Percentiles rank a stretch among this genome's conserved stretches.
These are phyloP conservation scores for Neoarthrinium moseri DNA, from an alignment of 2,329 filamentous ascomycete genomes.

Conservation along the genomic window DNA sequence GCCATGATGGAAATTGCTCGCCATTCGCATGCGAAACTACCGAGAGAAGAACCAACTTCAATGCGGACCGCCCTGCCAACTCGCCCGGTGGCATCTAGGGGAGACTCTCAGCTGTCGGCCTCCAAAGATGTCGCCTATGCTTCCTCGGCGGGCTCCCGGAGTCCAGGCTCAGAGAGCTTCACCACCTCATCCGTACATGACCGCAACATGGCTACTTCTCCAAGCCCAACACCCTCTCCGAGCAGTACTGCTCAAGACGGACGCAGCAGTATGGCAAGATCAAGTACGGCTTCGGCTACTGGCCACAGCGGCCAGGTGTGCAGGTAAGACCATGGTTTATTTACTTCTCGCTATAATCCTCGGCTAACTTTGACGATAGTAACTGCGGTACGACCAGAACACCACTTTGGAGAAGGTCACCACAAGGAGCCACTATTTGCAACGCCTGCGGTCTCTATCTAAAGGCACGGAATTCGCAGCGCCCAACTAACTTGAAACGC, in stretches of 20 bases:
- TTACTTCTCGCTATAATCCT: neutral
- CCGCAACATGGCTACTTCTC: slow-evolving; percentile 10
- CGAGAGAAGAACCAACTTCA: slow-evolving; percentile 2
- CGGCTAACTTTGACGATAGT: slow-evolving; percentile 46
- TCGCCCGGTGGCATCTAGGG: slow-evolving; percentile 5
- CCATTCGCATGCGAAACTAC: slow-evolving; percentile 1
- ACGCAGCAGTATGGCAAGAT: neutral
- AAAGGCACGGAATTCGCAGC: slow-evolving; percentile 87
- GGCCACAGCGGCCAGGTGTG: slow-evolving; percentile 29
- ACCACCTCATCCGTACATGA: slow-evolving; percentile 8
- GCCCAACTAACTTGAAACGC: slow-evolving; percentile 87
- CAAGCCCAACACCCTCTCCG: slow-evolving; percentile 10
- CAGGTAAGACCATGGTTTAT: slow-evolving; percentile 32
- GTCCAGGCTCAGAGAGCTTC: slow-evolving; percentile 11
- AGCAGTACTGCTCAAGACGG: slow-evolving; percentile 8
- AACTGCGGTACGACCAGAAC: slow-evolving; percentile 95
- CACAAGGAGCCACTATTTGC: slow-evolving; percentile 91
- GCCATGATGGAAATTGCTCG: slow-evolving; percentile 8
- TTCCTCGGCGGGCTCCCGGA: slow-evolving; percentile 12
- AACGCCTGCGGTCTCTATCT: slow-evolving; percentile 95
- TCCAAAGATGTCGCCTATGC: slow-evolving; percentile 8
- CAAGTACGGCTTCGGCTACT: slow-evolving; percentile 12
- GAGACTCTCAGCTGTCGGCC: slow-evolving; percentile 5
- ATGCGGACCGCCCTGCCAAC: slow-evolving; percentile 12
- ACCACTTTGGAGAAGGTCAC: slow-evolving; percentile 90